phyloP scores from a whole-genome alignment of 2,329 filamentous ascomycete genomes.

The Pleurostoma richardsiae region DNA sequence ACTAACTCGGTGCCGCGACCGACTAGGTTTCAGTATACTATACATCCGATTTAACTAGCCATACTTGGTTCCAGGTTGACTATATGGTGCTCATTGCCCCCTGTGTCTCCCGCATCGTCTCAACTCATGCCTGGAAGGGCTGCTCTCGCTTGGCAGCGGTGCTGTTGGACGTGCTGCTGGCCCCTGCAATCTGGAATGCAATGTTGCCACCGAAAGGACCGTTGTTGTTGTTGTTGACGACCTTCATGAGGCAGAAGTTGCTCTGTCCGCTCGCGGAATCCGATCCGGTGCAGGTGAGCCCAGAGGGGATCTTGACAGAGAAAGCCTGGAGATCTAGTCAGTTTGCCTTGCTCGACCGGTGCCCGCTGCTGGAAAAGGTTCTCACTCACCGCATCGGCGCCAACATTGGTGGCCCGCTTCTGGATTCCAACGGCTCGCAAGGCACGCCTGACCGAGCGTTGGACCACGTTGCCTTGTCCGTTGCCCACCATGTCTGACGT shows the following conservation, averaged over 20 bases:
- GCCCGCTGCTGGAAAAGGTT: no score
- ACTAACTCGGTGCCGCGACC: no score
- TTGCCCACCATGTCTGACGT: slow-evolving; percentile 11
- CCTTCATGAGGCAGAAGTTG: slow-evolving; percentile 36
- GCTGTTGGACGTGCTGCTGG: no score
- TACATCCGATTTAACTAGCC: no score
- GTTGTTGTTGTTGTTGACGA: slow-evolving; percentile 30
- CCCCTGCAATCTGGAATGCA: slow-evolving; percentile 12
- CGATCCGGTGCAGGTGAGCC: slow-evolving; percentile 28
- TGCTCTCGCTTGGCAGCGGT: no score
- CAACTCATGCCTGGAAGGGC: no score
- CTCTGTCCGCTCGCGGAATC: slow-evolving; percentile 18
- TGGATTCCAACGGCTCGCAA: slow-evolving; percentile 10
- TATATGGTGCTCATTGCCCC: no score
- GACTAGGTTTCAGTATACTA: no score
- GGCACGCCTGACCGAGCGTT: slow-evolving; percentile 7
- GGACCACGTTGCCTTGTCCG: slow-evolving; percentile 7
- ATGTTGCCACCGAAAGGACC: slow-evolving; percentile 13
- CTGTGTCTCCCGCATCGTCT: no score
- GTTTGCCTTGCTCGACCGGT: no score
- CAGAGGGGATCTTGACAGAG: slow-evolving; percentile 5
- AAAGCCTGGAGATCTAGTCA: slow-evolving; percentile 17
- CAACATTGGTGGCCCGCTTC: slow-evolving; percentile 12
- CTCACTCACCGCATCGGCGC: slow-evolving; percentile 10
- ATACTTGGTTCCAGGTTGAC: no score